Percentiles rank a stretch among this genome's conserved stretches.
phyloP scores from a whole-genome alignment of 768 basidiomycete species.

The Tylopilus sp. region DNA sequence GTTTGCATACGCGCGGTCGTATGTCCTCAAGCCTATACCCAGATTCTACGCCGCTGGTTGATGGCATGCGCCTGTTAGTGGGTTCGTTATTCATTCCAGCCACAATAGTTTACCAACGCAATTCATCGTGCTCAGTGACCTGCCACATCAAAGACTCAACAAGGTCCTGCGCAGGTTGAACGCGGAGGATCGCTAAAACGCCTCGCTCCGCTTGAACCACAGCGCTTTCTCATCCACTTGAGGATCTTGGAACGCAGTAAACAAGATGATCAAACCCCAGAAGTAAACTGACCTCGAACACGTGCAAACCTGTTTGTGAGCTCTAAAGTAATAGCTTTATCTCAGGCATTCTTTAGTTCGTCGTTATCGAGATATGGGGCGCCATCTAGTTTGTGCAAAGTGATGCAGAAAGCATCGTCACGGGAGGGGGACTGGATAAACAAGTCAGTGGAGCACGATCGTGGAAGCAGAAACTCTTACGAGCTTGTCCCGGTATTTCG shows the following conservation, averaged over 20 bases:
- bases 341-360: conserved; percentile 82
- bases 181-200: conserved; percentile 88
- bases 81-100: conserved; percentile 74
- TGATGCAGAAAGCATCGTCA: conserved; percentile 73
- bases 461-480: conserved; percentile 43
- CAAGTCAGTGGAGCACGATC: conserved; percentile 4
- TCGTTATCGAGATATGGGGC: conserved; percentile 79
- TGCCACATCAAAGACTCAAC: conserved; percentile 83
- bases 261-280: background rate
- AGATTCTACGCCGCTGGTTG: conserved; percentile 63
- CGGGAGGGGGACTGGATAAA: conserved; percentile 54
- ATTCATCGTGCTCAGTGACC: conserved; percentile 84
- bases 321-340: conserved; percentile 82
- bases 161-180: conserved; percentile 90
- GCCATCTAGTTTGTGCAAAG: conserved; percentile 83
- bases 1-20: conserved; percentile 61
- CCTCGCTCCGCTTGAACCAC: conserved; percentile 95
- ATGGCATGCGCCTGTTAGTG: conserved; percentile 72
- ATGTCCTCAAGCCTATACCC: conserved; percentile 93
- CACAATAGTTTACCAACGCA: conserved; percentile 81
- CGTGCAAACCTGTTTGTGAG: conserved; percentile 88
- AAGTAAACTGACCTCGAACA: conserved; percentile 59
- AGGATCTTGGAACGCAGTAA: conserved; percentile 58
- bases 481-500: conserved; percentile 66
- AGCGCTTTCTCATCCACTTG: conserved; percentile 88